Percentiles rank a stretch among this genome's conserved stretches.
Conservation (phyloP, 2,329 filamentous ascomycete genomes). For the Botryotinia globosa region DNA sequence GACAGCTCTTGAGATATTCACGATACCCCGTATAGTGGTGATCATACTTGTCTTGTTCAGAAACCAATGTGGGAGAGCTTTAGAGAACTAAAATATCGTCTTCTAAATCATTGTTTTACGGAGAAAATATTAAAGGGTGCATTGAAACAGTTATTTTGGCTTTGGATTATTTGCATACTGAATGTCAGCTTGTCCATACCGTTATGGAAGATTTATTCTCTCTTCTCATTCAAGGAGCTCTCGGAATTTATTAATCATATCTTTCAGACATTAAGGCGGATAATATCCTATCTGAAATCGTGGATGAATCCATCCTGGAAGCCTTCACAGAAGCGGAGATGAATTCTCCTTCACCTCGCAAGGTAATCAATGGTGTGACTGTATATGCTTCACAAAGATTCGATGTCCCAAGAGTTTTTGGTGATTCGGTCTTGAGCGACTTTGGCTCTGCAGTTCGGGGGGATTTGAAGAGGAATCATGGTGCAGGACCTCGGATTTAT, state of each 20-base stretch:
- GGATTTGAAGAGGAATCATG: conserved; percentile 38
- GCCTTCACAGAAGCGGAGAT: conserved; percentile 44
- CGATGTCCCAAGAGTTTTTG: conserved; percentile 36
- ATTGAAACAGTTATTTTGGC: conserved; percentile 94
- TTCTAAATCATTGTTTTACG: conserved; percentile 23
- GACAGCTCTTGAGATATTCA: background rate
- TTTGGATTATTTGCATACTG: conserved; percentile 89
- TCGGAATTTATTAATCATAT: background rate
- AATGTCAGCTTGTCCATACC: conserved; percentile 97
- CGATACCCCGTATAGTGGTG: background rate
- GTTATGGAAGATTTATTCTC: conserved; percentile 46
- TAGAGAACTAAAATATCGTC: conserved; percentile 30
- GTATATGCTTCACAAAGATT: conserved; percentile 47
- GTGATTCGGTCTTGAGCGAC: conserved; percentile 45
- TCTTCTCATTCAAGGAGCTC: background rate
- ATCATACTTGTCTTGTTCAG: conserved; percentile 40
- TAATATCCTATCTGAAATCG: conserved; percentile 45
- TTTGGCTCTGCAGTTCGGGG: conserved; percentile 47
- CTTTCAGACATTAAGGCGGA: conserved; percentile 45
- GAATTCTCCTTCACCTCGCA: conserved; percentile 43
- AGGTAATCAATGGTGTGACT: conserved; percentile 41
- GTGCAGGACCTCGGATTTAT: conserved; percentile 44
- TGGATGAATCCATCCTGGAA: conserved; percentile 39
- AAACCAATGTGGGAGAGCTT: conserved; percentile 46
- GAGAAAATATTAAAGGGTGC: conserved; percentile 80